phyloP scores from a whole-genome alignment of 2,329 filamentous ascomycete genomes.

The Calonectria montana region DNA sequence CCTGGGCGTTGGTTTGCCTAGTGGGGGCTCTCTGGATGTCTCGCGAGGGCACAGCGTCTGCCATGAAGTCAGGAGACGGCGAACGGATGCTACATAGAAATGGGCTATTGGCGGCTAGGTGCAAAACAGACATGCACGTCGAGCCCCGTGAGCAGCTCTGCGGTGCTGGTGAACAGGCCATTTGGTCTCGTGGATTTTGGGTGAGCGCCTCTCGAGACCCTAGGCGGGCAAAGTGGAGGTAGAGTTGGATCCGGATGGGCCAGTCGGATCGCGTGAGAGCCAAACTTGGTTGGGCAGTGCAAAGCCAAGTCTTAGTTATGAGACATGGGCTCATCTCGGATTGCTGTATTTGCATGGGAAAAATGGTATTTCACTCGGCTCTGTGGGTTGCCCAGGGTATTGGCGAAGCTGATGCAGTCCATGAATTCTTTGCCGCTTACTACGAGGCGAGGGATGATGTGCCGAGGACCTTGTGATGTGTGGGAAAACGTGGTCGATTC shows the following conservation, averaged over 20 bases:
- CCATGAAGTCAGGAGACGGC: conserved; percentile 12
- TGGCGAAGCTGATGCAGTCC: neutral
- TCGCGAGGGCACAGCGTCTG: conserved; percentile 7
- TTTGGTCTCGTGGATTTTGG: conserved; percentile 16
- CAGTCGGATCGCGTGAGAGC: conserved; percentile 33
- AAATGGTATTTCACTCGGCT: neutral
- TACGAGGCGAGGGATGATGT: neutral
- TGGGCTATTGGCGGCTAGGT: neutral
- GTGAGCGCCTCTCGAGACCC: conserved; percentile 5
- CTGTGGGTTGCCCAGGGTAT: neutral
- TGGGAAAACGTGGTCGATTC: neutral
- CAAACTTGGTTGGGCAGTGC: conserved; percentile 24
- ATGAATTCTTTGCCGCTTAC: neutral
- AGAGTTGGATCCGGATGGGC: conserved; percentile 28
- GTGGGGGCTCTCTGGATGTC: neutral
- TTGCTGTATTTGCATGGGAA: conserved; percentile 17
- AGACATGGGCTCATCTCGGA: conserved; percentile 32
- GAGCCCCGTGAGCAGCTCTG: conserved; percentile 8
- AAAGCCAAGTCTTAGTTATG: conserved; percentile 24
- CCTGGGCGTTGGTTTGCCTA: neutral
- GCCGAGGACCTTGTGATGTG: neutral
- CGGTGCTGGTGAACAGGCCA: conserved; percentile 3
- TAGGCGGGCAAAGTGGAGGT: conserved; percentile 18
- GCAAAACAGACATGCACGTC: neutral
- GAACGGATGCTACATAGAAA: neutral